Percentiles rank a stretch among this genome's conserved stretches.
Conservation (phyloP, 2,329 filamentous ascomycete genomes). For the Penicillium sp. region DNA sequence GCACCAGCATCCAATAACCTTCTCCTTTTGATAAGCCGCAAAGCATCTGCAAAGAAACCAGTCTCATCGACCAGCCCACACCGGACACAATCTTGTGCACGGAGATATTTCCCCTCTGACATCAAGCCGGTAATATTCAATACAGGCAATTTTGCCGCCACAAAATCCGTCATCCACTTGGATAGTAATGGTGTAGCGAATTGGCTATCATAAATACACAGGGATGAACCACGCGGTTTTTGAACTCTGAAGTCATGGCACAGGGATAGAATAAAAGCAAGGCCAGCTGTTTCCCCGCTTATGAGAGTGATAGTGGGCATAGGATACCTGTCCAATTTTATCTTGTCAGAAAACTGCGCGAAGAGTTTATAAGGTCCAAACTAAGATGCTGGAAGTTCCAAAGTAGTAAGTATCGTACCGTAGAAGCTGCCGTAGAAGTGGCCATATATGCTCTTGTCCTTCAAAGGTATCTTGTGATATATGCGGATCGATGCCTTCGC, state of each 20-base stretch:
- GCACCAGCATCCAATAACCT: not conserved
- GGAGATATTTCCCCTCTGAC: not conserved
- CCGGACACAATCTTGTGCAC: not conserved
- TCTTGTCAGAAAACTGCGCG: not conserved
- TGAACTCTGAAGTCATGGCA: constrained; percentile 1
- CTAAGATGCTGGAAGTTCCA: too few species aligned
- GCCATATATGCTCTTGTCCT: constrained; percentile 3
- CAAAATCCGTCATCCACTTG: not conserved
- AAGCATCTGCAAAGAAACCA: not conserved
- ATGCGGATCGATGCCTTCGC: not conserved
- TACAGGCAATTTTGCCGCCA: too few species aligned
- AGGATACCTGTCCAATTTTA: not conserved
- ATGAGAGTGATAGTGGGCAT: not conserved
- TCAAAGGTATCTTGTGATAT: not conserved
- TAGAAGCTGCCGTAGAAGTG: not conserved
- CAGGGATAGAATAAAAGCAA: not conserved
- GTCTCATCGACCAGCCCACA: constrained; percentile 1
- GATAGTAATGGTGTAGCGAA: not conserved
- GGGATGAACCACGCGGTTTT: not conserved
- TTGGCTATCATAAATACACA: not conserved
- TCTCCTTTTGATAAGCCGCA: constrained; percentile 1
- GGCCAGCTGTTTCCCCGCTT: not conserved
- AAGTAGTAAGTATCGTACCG: constrained; percentile 1
- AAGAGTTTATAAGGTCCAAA: too few species aligned
- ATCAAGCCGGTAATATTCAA: not conserved